These are phyloP conservation scores for Talaromyces verruculosus DNA, from an alignment of 2,329 filamentous ascomycete genomes.

Conservation along the genomic window DNA sequence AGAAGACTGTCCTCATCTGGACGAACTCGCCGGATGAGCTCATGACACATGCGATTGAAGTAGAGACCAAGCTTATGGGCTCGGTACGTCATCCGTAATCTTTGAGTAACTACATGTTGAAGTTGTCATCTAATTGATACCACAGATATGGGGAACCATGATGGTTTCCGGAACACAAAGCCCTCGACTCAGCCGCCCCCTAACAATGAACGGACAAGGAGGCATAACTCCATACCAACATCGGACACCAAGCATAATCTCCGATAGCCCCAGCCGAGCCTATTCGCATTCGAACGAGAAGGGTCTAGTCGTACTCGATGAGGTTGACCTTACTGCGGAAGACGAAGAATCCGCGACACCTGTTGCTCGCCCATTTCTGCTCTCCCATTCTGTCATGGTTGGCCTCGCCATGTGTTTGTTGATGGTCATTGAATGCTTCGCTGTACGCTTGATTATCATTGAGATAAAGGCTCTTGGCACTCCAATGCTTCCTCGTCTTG, in stretches of 20 bases:
- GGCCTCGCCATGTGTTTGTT: conserved; percentile 21
- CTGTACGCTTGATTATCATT: conserved; percentile 19
- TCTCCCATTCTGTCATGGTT: conserved; percentile 21
- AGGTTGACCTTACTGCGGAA: conserved; percentile 20
- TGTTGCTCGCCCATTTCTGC: conserved; percentile 19
- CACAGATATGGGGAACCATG: conserved; percentile 18
- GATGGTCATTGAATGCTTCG: conserved; percentile 22
- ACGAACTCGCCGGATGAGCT: conserved; percentile 18
- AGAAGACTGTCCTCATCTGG: conserved; percentile 19
- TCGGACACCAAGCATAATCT: conserved; percentile 15
- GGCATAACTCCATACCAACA: conserved; percentile 13
- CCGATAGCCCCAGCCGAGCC: conserved; percentile 3
- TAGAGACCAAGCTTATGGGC: conserved; percentile 21
- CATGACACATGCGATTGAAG: conserved; percentile 16
- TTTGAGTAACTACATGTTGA: background rate
- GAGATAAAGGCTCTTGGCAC: conserved; percentile 19
- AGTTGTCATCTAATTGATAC: background rate
- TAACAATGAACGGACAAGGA: conserved; percentile 10
- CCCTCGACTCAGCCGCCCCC: conserved; percentile 8
- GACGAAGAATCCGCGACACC: conserved; percentile 18
- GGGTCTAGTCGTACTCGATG: conserved; percentile 16
- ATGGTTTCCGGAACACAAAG: conserved; percentile 18
- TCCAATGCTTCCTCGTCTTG: conserved; percentile 20
- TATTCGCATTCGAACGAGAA: conserved; percentile 15
- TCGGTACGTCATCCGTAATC: conserved; percentile 3